Evolutionary conservation across 2,329 filamentous ascomycete genomes (phyloP).

Genomic region (Gyromitra esculenta): DNA sequence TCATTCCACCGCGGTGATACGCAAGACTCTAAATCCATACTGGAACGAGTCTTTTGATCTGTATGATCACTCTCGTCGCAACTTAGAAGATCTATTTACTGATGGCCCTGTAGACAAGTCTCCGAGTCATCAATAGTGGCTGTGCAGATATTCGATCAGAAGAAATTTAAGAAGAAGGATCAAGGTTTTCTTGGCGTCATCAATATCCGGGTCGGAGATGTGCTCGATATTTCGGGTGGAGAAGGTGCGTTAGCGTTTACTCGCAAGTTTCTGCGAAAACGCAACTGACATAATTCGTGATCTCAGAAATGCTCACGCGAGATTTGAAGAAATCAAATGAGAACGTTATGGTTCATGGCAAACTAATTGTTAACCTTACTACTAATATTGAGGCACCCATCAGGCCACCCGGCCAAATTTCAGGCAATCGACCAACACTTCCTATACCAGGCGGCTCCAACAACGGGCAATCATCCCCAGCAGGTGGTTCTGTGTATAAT

Average conservation of each 20-base stretch:
- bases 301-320: conserved; percentile 89
- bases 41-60: conserved; percentile 99
- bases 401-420: conserved; percentile 64
- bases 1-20: conserved; percentile 95
- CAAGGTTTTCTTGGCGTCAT: conserved; percentile 98
- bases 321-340: conserved; percentile 98
- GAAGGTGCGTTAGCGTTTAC: conserved; percentile 74
- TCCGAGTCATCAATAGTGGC: conserved; percentile 96
- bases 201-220: conserved; percentile 93
- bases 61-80: conserved; percentile 65
- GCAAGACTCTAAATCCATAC: conserved; percentile 98
- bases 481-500: conserved; percentile 54
- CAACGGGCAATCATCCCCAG: conserved; percentile 60
- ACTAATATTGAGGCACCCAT: conserved; percentile 83
- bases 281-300: conserved; percentile 38
- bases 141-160: conserved; percentile 98
- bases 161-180: conserved; percentile 99
- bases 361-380: conserved; percentile 94
- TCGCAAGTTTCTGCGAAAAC: conserved; percentile 30
- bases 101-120: conserved; percentile 71
- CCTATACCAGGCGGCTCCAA: conserved; percentile 59
- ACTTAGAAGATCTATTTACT: conserved; percentile 27
- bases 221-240: conserved; percentile 88
- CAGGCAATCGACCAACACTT: conserved; percentile 54
- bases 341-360: conserved; percentile 96